phyloP scores from a whole-genome alignment of 768 basidiomycete species.

The Boletellus emodensis region DNA sequence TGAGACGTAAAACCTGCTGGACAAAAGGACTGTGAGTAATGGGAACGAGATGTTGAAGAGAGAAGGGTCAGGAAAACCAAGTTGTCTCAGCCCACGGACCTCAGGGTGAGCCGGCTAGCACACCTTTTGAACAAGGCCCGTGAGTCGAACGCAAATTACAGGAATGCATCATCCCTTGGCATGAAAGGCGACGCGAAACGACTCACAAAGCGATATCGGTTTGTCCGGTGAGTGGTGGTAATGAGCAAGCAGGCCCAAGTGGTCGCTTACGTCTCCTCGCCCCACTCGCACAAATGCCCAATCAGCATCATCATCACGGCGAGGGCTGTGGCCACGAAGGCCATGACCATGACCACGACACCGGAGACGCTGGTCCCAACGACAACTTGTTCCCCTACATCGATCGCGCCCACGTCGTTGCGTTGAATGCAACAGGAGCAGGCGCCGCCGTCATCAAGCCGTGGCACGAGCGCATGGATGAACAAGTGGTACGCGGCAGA shows the following conservation, averaged over 20 bases:
- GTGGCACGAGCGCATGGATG: constrained; percentile 75
- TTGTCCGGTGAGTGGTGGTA: not conserved
- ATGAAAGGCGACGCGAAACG: not conserved
- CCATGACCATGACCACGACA: constrained; percentile 55
- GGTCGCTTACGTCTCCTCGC: constrained; percentile 12
- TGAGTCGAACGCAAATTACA: constrained; percentile 91
- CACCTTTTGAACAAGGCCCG: constrained; percentile 62
- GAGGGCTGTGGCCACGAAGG: constrained; percentile 56
- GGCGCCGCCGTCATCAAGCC: constrained; percentile 74
- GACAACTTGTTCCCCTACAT: constrained; percentile 75
- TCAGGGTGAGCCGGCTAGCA: constrained; percentile 74
- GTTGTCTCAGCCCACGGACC: constrained; percentile 69
- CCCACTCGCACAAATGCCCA: constrained; percentile 5
- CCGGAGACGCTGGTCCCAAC: constrained; percentile 45
- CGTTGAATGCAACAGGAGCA: constrained; percentile 59
- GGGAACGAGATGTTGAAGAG: not conserved
- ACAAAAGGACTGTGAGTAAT: constrained; percentile 7
- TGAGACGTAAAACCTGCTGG: not conserved
- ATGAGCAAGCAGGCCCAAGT: not conserved
- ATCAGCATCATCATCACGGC: constrained; percentile 40
- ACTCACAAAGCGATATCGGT: constrained; percentile 12
- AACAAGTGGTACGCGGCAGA: constrained; percentile 51
- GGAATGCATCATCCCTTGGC: constrained; percentile 48
- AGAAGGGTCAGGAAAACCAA: constrained; percentile 42
- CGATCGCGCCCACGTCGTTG: constrained; percentile 75